These are phyloP conservation scores for Alternaria alternata DNA, from an alignment of 2,329 filamentous ascomycete genomes.

Conservation along the genomic window DNA sequence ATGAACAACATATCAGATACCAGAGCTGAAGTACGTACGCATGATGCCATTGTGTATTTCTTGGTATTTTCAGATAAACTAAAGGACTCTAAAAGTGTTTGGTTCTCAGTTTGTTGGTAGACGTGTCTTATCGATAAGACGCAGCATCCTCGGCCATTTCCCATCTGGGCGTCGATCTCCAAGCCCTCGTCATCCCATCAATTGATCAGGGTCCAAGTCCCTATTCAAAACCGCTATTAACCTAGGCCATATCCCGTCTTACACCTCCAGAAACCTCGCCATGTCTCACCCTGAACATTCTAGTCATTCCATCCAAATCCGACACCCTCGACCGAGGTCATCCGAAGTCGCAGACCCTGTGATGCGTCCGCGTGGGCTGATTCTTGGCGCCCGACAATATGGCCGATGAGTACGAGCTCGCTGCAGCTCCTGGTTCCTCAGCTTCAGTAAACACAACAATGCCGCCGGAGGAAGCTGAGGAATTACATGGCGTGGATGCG, in stretches of 20 bases:
- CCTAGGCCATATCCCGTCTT: background rate
- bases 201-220: constrained; percentile 6
- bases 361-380: constrained; percentile 14
- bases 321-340: constrained; percentile 3
- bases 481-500: constrained; percentile 1
- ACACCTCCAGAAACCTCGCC: background rate
- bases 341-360: constrained; percentile 14
- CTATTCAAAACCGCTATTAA: background rate
- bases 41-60: background rate
- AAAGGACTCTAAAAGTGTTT: too few relatives aligned
- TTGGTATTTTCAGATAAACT: too few relatives aligned
- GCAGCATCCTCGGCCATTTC: background rate
- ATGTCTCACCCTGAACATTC: background rate
- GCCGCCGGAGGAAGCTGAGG: constrained; percentile 18
- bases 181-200: constrained; percentile 4
- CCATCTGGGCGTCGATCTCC: constrained; percentile 1
- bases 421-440: constrained; percentile 7
- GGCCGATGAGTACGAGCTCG: constrained; percentile 25
- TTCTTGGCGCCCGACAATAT: constrained; percentile 24
- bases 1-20: background rate
- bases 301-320: background rate
- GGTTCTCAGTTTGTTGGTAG: too few relatives aligned
- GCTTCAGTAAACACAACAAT: constrained; percentile 14
- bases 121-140: constrained; percentile 17
- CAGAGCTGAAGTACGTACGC: background rate